phyloP scores from a whole-genome alignment of 495 filamentous ascomycete species.

The Annulohypoxylon bovei region DNA sequence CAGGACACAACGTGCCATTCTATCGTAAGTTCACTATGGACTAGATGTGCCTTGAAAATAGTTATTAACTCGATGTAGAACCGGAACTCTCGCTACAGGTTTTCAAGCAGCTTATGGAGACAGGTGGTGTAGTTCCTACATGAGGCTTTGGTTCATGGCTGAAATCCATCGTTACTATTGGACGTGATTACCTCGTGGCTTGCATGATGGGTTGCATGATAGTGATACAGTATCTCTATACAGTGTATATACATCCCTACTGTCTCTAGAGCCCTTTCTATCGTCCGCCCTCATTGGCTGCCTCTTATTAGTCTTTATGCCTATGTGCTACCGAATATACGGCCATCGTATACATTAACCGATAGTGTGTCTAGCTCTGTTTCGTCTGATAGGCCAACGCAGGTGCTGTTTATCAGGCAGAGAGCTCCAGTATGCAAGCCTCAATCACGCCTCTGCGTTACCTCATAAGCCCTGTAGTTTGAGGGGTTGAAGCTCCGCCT shows the following conservation, averaged over 20 bases:
- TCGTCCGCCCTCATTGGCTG: not conserved
- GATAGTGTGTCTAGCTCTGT: not conserved
- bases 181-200: not conserved
- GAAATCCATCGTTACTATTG: not conserved
- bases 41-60: not conserved
- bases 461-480: not conserved
- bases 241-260: not conserved
- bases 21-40: conserved; percentile 50
- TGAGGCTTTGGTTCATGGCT: not conserved
- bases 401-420: not conserved
- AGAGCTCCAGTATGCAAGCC: not conserved
- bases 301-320: not conserved
- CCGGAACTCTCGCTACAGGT: conserved; percentile 61
- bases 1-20: conserved; percentile 63
- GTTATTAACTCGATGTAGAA: conserved; percentile 39
- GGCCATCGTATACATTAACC: not conserved
- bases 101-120: conserved; percentile 62
- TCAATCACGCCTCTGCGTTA: not conserved
- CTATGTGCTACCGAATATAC: not conserved
- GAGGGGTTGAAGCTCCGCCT: conserved; percentile 1
- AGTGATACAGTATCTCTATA: not conserved
- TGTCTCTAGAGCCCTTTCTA: not conserved
- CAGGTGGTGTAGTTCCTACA: conserved; percentile 29
- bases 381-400: not conserved
- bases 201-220: not conserved